Evolutionary conservation across 495 filamentous ascomycete genomes (phyloP), one percentile per base, ranked within the genome.

Genomic region (Podospora australis): DNA sequence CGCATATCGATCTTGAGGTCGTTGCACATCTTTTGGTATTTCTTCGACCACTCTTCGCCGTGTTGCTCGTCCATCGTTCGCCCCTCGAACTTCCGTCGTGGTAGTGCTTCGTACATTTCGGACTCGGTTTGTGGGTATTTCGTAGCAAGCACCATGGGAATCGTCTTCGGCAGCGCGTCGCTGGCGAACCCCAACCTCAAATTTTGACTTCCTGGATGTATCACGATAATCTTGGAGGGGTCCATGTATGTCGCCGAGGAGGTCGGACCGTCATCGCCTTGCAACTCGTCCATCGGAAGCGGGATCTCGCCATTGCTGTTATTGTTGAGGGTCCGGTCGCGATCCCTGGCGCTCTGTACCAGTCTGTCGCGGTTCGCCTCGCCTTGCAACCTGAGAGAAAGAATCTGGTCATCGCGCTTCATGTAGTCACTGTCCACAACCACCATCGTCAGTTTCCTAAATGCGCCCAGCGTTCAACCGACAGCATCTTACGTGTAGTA

Each of bases 121-220:
- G 83, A 84, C 63, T 98, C 92, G 44, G 78, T 89, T 44, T 78
- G 77, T 16, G 69, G 60, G 54, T 83, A 84, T 57, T 80, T 87
- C 46, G 84, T 79, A 9, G 90, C 92, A 57, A 96, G 86, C 0
- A 86, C 81, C 86, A 95, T 97, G 4, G 94, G 94, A 23, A 97
- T 76, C 2, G 87, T 91, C 67, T 90, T 95, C 0, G 92, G 92
- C 25, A 98, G 67, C 17, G 90, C 92, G 72, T 98, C 92, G 59
- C 87, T 96, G 4, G 91, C 87, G 39, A 96, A 75, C 0, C 92
- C 92, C 52, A 98, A 88, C 25, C 92, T 77, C 45, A 97, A 65
- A 49, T 97, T 97, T 69, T 98, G 92, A 60, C 90, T 96, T n/a
- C 92, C 92, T n/a, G 91, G 78, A 62, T 98, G 92, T 46, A 98